These are phyloP conservation scores for Skeletonema menzelii DNA, from an alignment of 108 stramenopile species.

Conservation along the genomic window DNA sequence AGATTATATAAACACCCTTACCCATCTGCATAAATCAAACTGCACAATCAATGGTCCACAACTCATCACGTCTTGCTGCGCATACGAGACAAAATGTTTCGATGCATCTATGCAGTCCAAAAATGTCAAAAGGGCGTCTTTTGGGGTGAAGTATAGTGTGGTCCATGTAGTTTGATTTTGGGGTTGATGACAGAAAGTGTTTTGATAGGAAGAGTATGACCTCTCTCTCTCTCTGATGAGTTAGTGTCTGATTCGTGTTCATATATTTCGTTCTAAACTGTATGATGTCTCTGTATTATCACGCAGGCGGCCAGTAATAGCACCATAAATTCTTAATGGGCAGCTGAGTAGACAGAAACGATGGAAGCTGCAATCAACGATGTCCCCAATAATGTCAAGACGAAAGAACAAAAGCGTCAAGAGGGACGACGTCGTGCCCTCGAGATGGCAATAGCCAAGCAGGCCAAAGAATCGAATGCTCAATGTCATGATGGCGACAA, in stretches of 20 bases:
- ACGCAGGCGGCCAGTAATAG: no score
- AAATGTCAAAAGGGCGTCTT: not conserved
- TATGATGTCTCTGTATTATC: not conserved
- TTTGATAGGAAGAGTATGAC: constrained; percentile 63
- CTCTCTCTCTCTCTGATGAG: constrained; percentile 1
- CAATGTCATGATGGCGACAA: not conserved
- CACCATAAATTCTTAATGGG: no score
- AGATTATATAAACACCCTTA: not conserved
- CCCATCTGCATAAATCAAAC: not conserved
- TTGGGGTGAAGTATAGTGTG: not conserved
- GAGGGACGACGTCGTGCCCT: constrained; percentile 26
- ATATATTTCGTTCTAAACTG: not conserved
- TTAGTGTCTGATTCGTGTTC: not conserved
- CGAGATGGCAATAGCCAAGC: constrained; percentile 28
- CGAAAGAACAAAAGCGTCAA: constrained; percentile 33
- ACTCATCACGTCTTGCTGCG: not conserved
- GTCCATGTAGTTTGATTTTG: constrained; percentile 18
- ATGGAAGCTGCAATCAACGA: not conserved
- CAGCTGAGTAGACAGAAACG: not conserved
- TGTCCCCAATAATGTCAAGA: not conserved
- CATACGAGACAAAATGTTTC: not conserved
- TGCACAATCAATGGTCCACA: not conserved
- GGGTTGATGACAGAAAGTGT: constrained; percentile 43
- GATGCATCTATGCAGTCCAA: not conserved
- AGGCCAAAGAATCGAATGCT: not conserved